Conservation (phyloP, 306 rosid species). For the Cucurbita moschata region DNA sequence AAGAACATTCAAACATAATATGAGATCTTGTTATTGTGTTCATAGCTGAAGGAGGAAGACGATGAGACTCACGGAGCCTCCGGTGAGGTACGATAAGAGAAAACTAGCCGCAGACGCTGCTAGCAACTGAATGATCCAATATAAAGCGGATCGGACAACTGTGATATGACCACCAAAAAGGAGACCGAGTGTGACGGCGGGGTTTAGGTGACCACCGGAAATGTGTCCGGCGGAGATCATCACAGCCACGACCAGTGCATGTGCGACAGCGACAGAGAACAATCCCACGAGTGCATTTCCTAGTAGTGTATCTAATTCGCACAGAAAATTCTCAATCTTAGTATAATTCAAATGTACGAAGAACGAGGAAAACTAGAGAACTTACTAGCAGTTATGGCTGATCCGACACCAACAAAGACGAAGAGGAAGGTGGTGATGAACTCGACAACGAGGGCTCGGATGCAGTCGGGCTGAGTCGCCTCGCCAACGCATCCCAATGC, state of each 20-base stretch:
- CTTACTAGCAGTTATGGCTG: constrained; percentile 60
- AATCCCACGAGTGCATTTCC: constrained; percentile 41
- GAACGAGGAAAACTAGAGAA: neutral
- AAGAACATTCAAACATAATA: neutral
- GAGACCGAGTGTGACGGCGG: constrained; percentile 72
- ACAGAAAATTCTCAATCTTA: neutral
- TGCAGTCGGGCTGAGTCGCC: constrained; percentile 49
- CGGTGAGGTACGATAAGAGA: constrained; percentile 49
- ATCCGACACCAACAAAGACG: constrained; percentile 69
- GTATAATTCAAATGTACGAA: neutral
- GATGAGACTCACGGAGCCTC: constrained; percentile 43
- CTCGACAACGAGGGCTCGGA: constrained; percentile 64
- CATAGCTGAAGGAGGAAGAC: neutral
- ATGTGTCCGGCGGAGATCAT: constrained; percentile 83
- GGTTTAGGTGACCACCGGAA: constrained; percentile 90
- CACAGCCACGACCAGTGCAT: constrained; percentile 71
- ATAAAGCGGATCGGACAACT: constrained; percentile 49
- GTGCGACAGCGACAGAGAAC: constrained; percentile 58
- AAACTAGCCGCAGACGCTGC: constrained; percentile 49
- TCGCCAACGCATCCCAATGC: constrained; percentile 49
- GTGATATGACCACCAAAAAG: constrained; percentile 70
- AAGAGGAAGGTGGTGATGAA: constrained; percentile 76
- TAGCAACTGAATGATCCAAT: constrained; percentile 65
- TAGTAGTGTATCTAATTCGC: constrained; percentile 35
- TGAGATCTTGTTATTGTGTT: neutral